Evolutionary conservation across 2,329 filamentous ascomycete species (phyloP), one percentile per base, ranked within the genome.

Genomic region (Catunica adiposa): DNA sequence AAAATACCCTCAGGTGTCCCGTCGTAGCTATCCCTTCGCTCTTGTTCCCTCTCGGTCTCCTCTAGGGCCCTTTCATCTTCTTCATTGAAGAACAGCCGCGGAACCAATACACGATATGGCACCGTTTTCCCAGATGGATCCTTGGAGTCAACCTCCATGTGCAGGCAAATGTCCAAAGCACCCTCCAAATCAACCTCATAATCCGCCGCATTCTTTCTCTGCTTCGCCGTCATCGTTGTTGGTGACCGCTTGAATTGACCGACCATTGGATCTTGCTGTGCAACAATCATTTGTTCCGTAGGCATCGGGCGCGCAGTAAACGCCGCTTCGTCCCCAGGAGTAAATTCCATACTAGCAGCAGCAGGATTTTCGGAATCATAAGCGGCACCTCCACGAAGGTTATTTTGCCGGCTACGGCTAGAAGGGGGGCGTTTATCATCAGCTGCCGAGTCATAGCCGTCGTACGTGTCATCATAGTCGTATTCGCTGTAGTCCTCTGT

Each of bases 71-170:
- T 51, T 22, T 68, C 65, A n/a, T 70, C 68, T 14, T 52, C 50
- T 54, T 70, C 69, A 1, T 78, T 74, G 57, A 82, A 82, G 68
- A 75, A 76, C 53, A 98, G 71, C 54, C 81, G 80, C 9, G 94
- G 92, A 3, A 98, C 83, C 1, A 97, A 75, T 3, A 98, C 70
- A 40, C 88, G 76, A 66, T 98, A 98, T 7, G 89, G 87, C 53
- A 81, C 79, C 0, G 92, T 98, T 60, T 87, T 88, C 14, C 92
- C 94, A 0, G 85, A 77, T 0, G 92, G 90, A 62, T 98, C 89
- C 60, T 80, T 81, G 47, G 86, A 78, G 62, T 84, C 89, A 59
- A 96, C 80, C 69, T 98, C 92, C 60, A 95, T 81, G 62, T 96
- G 95, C 46, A 98, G 69, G 53, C 81, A 85, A 37, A 98, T 83